Percentiles rank a stretch among this genome's conserved stretches.
phyloP scores from a whole-genome alignment of 306 rosid genomes.

The Castanopsis chinensis region DNA sequence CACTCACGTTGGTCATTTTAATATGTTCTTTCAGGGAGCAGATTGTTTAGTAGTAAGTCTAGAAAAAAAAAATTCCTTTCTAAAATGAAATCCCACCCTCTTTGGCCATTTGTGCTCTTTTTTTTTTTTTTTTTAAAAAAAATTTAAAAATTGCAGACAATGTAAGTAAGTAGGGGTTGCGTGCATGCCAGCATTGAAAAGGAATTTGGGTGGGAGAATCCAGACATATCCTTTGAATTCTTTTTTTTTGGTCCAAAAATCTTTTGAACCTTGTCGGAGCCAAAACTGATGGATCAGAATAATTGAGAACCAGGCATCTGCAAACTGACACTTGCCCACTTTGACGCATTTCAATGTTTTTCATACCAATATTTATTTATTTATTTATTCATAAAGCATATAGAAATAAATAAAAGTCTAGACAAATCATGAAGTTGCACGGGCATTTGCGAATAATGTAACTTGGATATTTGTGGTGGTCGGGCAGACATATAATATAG shows the following conservation, averaged over 20 bases:
- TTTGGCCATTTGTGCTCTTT: too few species aligned
- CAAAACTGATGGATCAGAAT: not conserved
- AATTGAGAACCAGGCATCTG: slow-evolving; percentile 6
- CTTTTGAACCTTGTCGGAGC: slow-evolving; percentile 14
- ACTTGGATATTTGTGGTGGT: slow-evolving; percentile 38
- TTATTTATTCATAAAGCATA: too few species aligned
- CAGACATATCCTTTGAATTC: slow-evolving; percentile 30
- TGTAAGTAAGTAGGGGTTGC: slow-evolving; percentile 1
- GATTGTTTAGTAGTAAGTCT: too few species aligned
- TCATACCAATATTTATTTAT: not conserved
- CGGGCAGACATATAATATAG: slow-evolving; percentile 2
- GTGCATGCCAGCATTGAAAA: slow-evolving; percentile 24
- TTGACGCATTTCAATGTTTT: not conserved
- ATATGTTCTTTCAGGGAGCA: too few species aligned
- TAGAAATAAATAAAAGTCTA: not conserved
- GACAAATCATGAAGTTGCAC: slow-evolving; percentile 23
- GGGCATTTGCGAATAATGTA: slow-evolving; percentile 36
- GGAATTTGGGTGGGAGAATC: slow-evolving; percentile 35
- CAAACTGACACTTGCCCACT: slow-evolving; percentile 14
- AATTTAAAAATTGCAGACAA: not conserved
- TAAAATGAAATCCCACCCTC: too few species aligned
- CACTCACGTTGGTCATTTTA: too few species aligned
- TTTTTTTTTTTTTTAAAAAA: too few species aligned
- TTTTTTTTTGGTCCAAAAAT: not conserved
- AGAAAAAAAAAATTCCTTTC: too few species aligned